Conservation (phyloP, 495 filamentous ascomycete genomes). For the Neurospora sp. region DNA sequence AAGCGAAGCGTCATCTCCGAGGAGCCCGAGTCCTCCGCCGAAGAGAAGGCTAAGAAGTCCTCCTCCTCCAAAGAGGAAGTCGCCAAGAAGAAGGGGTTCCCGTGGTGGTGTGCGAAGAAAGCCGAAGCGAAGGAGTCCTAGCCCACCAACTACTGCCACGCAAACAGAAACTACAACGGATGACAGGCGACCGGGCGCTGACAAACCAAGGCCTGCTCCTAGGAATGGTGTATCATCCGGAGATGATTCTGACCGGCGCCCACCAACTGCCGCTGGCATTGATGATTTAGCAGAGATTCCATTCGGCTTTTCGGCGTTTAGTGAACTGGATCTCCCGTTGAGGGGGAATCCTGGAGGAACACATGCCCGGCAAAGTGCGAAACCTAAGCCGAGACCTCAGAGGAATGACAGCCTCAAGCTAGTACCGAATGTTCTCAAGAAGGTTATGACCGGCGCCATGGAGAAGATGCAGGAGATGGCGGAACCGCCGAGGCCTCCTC, state of each 20-base stretch:
- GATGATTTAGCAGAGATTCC: constrained; percentile 44
- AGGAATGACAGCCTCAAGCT: constrained; percentile 38
- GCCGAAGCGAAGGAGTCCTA: constrained; percentile 4
- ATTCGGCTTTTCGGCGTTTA: constrained; percentile 48
- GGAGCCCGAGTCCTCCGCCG: background rate
- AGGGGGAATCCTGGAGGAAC: constrained; percentile 13
- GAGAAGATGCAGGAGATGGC: constrained; percentile 44
- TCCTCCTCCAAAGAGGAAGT: constrained; percentile 9
- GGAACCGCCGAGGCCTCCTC: constrained; percentile 36
- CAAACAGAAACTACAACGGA: constrained; percentile 16
- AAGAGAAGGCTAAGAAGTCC: background rate
- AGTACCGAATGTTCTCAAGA: constrained; percentile 45
- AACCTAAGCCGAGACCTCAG: constrained; percentile 29
- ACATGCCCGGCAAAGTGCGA: constrained; percentile 28
- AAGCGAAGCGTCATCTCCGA: constrained; percentile 12
- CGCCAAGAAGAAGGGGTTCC: constrained; percentile 14
- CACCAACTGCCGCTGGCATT: constrained; percentile 31
- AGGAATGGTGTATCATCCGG: constrained; percentile 7
- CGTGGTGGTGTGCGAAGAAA: constrained; percentile 6
- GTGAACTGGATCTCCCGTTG: constrained; percentile 40
- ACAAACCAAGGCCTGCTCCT: background rate
- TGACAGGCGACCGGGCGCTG: constrained; percentile 1
- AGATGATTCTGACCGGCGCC: constrained; percentile 20
- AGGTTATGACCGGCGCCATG: constrained; percentile 42
- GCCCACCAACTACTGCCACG: constrained; percentile 5